phyloP scores from a whole-genome alignment of 208 protist species.

The Trypanosoma boissoni region DNA sequence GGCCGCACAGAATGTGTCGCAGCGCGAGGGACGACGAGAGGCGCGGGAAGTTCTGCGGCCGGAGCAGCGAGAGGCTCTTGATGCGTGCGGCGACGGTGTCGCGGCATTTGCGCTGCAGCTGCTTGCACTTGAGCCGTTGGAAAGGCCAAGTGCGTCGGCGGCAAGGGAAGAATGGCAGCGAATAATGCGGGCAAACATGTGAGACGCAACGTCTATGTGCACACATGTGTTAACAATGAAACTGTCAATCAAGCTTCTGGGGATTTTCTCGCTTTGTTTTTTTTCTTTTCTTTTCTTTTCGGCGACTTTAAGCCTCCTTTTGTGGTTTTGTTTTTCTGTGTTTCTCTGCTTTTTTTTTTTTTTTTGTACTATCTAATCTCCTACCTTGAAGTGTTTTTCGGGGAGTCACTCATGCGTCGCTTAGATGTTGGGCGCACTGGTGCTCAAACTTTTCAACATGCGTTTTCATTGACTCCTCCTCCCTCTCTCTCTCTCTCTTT shows the following conservation, averaged over 20 bases:
- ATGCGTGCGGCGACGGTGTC: conserved; percentile 40
- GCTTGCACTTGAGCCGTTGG: conserved; percentile 56
- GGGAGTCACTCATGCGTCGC: no score
- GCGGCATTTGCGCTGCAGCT: conserved; percentile 51
- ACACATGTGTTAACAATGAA: no score
- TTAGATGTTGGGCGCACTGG: no score
- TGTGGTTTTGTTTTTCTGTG: conserved; percentile 1
- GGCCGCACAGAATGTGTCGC: background rate
- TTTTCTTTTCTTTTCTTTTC: no score
- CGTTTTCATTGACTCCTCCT: conserved; percentile 1
- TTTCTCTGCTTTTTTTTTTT: conserved; percentile 5
- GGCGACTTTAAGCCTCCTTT: conserved; percentile 3
- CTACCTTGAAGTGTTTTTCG: no score
- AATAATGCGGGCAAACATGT: conserved; percentile 37
- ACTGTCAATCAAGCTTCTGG: no score
- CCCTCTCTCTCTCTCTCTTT: conserved; percentile 2
- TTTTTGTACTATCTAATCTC: no score
- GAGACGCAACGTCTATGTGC: no score
- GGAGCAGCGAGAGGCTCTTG: conserved; percentile 33
- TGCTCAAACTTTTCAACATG: no score
- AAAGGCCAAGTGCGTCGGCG: conserved; percentile 54
- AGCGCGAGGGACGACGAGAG: background rate
- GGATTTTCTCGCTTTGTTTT: no score
- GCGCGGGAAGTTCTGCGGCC: conserved; percentile 27
- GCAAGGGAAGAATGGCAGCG: conserved; percentile 58